These are phyloP conservation scores for Micractinium conductrix DNA, from an alignment of 139 green algal species.

Conservation along the genomic window DNA sequence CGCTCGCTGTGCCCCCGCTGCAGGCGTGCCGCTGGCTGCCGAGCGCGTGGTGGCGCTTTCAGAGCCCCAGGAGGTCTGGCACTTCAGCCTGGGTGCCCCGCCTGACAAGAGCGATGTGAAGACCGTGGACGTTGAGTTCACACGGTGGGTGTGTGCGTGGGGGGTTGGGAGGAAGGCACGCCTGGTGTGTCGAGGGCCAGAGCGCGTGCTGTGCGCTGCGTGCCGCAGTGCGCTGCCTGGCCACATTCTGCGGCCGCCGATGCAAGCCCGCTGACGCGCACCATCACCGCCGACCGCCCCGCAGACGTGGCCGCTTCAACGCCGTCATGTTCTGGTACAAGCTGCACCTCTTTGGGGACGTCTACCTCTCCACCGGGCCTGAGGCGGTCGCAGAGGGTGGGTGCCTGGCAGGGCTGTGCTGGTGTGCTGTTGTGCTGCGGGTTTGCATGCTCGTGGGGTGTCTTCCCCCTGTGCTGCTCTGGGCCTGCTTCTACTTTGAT, in stretches of 20 bases:
- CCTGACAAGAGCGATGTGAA: constrained; percentile 54
- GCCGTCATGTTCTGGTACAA: constrained; percentile 80
- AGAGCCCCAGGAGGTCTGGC: constrained; percentile 64
- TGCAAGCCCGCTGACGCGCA: not conserved
- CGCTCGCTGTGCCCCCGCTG: not conserved
- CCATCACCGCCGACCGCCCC: not conserved
- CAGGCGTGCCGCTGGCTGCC: constrained; percentile 45
- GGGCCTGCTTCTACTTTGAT: not conserved
- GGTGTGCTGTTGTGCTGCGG: too few species aligned
- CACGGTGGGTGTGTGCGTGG: not conserved
- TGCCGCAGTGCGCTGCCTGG: too few species aligned
- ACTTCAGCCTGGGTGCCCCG: constrained; percentile 73
- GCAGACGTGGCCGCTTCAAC: constrained; percentile 57
- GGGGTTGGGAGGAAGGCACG: not conserved
- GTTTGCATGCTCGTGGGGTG: too few species aligned
- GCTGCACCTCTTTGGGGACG: constrained; percentile 59
- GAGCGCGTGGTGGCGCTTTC: constrained; percentile 55
- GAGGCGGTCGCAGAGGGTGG: constrained; percentile 33
- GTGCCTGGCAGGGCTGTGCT: not conserved
- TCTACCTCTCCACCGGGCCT: constrained; percentile 50
- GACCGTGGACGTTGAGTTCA: constrained; percentile 72
- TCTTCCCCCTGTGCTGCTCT: too few species aligned
- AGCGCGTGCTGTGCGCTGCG: too few species aligned
- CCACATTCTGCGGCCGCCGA: not conserved
- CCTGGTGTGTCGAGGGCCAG: too few species aligned